Evolutionary conservation across 164 flowering plant species (phyloP), one percentile per base, ranked within the genome.

Genomic region (Amborella trichopoda): DNA sequence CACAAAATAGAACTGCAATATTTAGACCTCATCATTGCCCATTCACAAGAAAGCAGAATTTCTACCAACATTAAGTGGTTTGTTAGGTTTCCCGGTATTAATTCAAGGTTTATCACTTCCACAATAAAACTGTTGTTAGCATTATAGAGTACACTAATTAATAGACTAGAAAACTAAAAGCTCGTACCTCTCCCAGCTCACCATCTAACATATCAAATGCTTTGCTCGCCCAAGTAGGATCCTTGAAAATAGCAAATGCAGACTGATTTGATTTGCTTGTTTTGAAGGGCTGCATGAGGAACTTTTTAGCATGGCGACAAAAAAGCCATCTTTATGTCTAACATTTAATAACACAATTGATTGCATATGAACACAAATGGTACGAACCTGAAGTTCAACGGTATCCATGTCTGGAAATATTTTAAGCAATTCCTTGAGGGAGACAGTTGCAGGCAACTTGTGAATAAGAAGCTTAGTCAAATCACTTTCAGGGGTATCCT

Each of bases 131-230:
- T 6, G 34, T 30, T 6, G 34, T 13, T 30, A 30, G 13, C 34
- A 6, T 30, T 30, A 30, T 30, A 13, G 13, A 6, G 34, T 30
- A 30, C 9, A 30, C 6, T 6, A 13, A 30, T 30, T n/a, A 13
- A 6, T 30, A 30, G 9, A 30, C 13, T 30, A 13, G 34, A 30
- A 6, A 30, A 30, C 9, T 6, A 19, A 32, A 21, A 32, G 11
- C 4, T 0, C 8, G 3, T 40, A 55, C 53, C 53, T 55, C 41
- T 30, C 13, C 34, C 16, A 36, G n/a, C 48, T 48, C 40, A 22
- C 53, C 53, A n/a, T 33, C 28, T 41, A 55, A 13, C 10, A 11
- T 55, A 25, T 55, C 30, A 40, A 48, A 55, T 39, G 47, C 32
- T 27, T 55, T 53, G 18, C 33, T 5, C 23, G 48, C 48, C 28